phyloP scores from a whole-genome alignment of 306 rosid genomes.

The Vigna nakashimae region DNA sequence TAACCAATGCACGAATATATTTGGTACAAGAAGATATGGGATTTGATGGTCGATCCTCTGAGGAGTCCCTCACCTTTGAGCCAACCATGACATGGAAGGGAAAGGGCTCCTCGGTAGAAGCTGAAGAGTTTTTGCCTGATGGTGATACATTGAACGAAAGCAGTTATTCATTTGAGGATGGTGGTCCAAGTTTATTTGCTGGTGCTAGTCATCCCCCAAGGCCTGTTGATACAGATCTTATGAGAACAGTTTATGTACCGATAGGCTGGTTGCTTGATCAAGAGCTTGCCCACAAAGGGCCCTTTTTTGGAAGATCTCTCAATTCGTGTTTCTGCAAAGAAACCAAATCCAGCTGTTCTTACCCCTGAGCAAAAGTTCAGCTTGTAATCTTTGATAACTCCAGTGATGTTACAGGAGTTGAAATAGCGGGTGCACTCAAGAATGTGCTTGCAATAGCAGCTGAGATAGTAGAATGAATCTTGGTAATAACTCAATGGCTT shows the following conservation, averaged over 20 bases:
- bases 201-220: slow-evolving; percentile 99
- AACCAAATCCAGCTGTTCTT: slow-evolving; percentile 59
- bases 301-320: slow-evolving; percentile 89
- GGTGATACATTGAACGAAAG: slow-evolving; percentile 62
- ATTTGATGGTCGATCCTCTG: slow-evolving; percentile 51
- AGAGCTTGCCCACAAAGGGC: slow-evolving; percentile 80
- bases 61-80: slow-evolving; percentile 50
- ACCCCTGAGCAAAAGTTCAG: slow-evolving; percentile 74
- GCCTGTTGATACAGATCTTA: slow-evolving; percentile 91
- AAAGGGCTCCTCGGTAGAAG: slow-evolving; percentile 63
- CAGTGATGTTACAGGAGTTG: slow-evolving; percentile 99
- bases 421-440: slow-evolving; percentile 95
- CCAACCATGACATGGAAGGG: slow-evolving; percentile 65
- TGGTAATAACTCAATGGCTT: slow-evolving; percentile 96
- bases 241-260: slow-evolving; percentile 83
- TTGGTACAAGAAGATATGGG: slow-evolving; percentile 65
- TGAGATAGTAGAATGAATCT: slow-evolving; percentile 95
- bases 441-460: slow-evolving; percentile 98
- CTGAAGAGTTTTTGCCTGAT: slow-evolving; percentile 61
- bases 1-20: slow-evolving; percentile 62
- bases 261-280: slow-evolving; percentile 76
- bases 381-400: slow-evolving; percentile 87
- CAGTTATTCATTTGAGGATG: slow-evolving; percentile 67
- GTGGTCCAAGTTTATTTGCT: slow-evolving; percentile 74
- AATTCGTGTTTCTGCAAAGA: slow-evolving; percentile 69